A percentile compares a stretch with the other conserved stretches of the same genome.
These are phyloP conservation scores for Xylaria grammica DNA, from an alignment of 495 filamentous ascomycete genomes.

Conservation along the genomic window DNA sequence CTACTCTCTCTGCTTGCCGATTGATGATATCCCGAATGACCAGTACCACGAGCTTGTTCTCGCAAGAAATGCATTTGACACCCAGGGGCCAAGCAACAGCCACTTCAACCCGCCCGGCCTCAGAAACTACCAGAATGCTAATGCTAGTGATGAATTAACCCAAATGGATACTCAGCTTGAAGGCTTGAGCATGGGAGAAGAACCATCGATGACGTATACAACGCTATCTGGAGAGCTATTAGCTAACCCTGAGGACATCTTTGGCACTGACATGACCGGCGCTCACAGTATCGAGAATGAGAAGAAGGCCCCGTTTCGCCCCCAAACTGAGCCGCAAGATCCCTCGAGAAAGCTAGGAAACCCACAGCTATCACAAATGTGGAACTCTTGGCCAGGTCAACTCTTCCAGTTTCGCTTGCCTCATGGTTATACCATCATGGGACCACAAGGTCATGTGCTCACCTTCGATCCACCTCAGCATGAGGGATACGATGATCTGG, in stretches of 20 bases:
- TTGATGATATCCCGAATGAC: neutral
- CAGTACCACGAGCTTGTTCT: conserved; percentile 9
- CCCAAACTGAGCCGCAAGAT: neutral
- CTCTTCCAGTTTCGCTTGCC: conserved; percentile 17
- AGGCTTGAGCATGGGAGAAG: neutral
- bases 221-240: neutral
- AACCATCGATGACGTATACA: neutral
- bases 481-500: conserved; percentile 4
- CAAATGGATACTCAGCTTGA: neutral
- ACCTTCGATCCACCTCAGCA: conserved; percentile 6
- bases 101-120: too few species aligned
- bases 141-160: neutral
- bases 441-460: conserved; percentile 5
- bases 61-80: neutral
- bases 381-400: neutral
- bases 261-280: neutral
- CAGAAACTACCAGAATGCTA: neutral
- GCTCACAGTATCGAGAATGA: neutral
- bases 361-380: neutral
- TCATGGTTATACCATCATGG: conserved; percentile 3
- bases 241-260: conserved; percentile 13
- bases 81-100: too few species aligned
- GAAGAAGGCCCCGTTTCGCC: neutral
- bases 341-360: neutral
- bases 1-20: conserved; percentile 5